These are phyloP conservation scores for Nitzschia putrida DNA, from an alignment of 108 stramenopile species.

Conservation along the genomic window DNA sequence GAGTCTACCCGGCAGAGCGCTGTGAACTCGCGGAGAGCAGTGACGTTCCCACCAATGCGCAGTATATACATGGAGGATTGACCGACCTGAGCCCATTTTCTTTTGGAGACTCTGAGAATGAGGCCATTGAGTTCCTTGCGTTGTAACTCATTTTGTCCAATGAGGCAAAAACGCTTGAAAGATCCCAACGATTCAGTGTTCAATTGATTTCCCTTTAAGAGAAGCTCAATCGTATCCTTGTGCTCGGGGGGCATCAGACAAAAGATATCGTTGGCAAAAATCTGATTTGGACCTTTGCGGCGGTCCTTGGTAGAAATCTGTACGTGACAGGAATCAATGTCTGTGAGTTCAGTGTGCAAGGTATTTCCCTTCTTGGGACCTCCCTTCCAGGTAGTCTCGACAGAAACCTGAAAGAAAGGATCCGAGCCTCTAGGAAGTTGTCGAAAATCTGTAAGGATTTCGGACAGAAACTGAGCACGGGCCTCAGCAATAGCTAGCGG, in stretches of 20 bases:
- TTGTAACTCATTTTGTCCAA: conserved; percentile 68
- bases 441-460: conserved; percentile 36
- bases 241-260: conserved; percentile 36
- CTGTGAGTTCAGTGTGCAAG: conserved; percentile 16
- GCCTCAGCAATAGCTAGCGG: conserved; percentile 76
- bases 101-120: conserved; percentile 63
- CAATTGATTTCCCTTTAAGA: conserved; percentile 26
- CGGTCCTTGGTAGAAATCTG: conserved; percentile 21
- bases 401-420: conserved; percentile 29
- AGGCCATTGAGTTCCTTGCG: conserved; percentile 54
- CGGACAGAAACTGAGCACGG: conserved; percentile 71
- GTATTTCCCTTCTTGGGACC: neutral
- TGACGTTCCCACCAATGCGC: conserved; percentile 73
- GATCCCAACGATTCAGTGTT: conserved; percentile 1
- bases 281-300: conserved; percentile 16
- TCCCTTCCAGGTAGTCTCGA: conserved; percentile 37
- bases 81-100: conserved; percentile 48
- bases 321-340: conserved; percentile 44
- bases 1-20: conserved; percentile 70
- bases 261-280: conserved; percentile 48
- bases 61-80: conserved; percentile 56
- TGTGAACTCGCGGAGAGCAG: conserved; percentile 79
- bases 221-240: conserved; percentile 33
- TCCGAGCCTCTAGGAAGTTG: conserved; percentile 10
- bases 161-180: conserved; percentile 42